These are phyloP conservation scores for Afroboletus lepidellus DNA, from an alignment of 1,284 basidiomycete genomes.

Conservation along the genomic window DNA sequence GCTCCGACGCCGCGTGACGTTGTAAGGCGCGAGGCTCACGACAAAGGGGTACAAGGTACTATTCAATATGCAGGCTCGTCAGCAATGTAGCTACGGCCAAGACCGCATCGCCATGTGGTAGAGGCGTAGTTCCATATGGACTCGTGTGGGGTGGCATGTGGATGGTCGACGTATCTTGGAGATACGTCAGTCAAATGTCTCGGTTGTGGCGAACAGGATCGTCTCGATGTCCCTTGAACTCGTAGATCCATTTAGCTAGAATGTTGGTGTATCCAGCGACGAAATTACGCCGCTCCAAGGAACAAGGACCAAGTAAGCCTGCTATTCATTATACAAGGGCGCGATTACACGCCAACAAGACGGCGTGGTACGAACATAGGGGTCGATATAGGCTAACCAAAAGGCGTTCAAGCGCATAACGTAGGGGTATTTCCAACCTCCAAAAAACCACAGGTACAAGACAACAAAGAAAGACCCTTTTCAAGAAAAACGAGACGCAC, in stretches of 20 bases:
- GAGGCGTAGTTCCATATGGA: neutral
- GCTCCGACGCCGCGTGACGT: neutral
- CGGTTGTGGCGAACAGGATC: neutral
- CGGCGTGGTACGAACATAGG: neutral
- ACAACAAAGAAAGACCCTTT: neutral
- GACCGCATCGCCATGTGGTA: neutral
- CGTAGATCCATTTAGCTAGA: neutral
- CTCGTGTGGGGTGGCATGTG: neutral
- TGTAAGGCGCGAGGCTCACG: too few relatives aligned
- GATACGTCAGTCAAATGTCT: too few relatives aligned
- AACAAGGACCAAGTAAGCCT: too few relatives aligned
- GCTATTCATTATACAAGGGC: neutral
- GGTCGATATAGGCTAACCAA: constrained; percentile 6
- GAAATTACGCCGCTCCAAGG: neutral
- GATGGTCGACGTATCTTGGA: neutral
- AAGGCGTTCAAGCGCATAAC: neutral
- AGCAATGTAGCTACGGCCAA: neutral
- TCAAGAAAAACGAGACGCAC: neutral
- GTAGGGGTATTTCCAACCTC: constrained; percentile 8
- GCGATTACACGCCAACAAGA: neutral
- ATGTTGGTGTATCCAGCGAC: neutral
- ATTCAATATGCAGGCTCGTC: neutral
- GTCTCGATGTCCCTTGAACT: neutral
- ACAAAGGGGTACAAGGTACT: too few relatives aligned
- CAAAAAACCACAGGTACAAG: neutral